Conservation (phyloP, 2,329 filamentous ascomycete genomes). For the Fusarium annulatum region DNA sequence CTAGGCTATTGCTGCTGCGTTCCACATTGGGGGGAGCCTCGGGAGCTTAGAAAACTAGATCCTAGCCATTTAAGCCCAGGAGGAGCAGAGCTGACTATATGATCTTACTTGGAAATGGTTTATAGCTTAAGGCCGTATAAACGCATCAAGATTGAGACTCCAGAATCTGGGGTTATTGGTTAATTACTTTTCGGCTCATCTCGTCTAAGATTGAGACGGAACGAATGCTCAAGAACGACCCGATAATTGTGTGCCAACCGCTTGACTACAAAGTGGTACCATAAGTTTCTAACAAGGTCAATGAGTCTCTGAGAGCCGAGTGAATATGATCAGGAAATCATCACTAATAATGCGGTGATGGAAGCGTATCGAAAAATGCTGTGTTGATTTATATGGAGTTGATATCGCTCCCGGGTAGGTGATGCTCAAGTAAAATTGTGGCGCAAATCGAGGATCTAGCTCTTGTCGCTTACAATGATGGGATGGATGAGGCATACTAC, state of each 20-base stretch:
- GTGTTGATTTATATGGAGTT: not conserved
- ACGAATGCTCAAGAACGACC: not conserved
- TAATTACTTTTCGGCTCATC: not conserved
- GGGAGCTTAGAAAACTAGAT: not conserved
- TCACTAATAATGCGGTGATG: not conserved
- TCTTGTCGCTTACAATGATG: not conserved
- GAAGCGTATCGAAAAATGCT: not conserved
- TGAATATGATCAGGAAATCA: not conserved
- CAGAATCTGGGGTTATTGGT: not conserved
- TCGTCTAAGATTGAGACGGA: not conserved
- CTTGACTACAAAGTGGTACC: not conserved
- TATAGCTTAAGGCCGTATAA: not conserved
- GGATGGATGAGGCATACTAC: not conserved
- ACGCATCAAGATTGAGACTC: not conserved
- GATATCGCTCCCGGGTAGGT: not conserved
- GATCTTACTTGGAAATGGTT: not conserved
- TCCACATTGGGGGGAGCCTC: not conserved
- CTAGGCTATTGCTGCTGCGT: not conserved
- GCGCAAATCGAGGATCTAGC: not conserved
- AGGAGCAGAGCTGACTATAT: not conserved
- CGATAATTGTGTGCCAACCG: too few species aligned
- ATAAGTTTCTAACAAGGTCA: not conserved
- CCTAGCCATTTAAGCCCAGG: constrained; percentile 14
- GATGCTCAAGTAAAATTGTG: not conserved
- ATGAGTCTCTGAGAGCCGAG: not conserved